phyloP scores from a whole-genome alignment of 2,329 filamentous ascomycete species.

The Nannizziopsis arthrosporioides region DNA sequence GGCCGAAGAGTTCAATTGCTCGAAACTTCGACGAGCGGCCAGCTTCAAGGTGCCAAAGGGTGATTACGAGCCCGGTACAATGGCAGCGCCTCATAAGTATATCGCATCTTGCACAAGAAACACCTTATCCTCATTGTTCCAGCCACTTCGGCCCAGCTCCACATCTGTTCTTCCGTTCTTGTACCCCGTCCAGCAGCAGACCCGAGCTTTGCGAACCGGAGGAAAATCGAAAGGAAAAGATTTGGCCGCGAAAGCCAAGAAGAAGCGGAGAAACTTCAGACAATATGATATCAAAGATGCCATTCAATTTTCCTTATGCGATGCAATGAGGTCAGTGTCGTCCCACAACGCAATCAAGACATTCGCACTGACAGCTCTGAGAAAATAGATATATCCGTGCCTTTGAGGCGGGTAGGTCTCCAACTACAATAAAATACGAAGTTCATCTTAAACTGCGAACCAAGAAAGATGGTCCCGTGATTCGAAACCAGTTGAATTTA shows the following conservation, averaged over 20 bases:
- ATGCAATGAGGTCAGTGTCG: constrained; percentile 64
- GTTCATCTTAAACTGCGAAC: constrained; percentile 72
- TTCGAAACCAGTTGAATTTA: constrained; percentile 77
- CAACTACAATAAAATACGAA: constrained; percentile 73
- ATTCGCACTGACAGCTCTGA: neutral
- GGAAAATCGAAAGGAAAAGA: constrained; percentile 8
- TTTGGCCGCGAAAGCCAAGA: constrained; percentile 26
- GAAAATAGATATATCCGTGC: constrained; percentile 68
- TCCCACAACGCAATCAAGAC: constrained; percentile 5
- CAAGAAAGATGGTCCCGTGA: constrained; percentile 69
- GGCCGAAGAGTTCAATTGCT: neutral
- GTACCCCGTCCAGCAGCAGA: constrained; percentile 16
- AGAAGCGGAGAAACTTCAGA: constrained; percentile 52
- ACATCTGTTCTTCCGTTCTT: constrained; percentile 12
- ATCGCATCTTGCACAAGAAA: constrained; percentile 14
- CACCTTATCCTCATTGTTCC: constrained; percentile 10
- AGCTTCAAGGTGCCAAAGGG: neutral
- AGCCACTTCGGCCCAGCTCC: constrained; percentile 11
- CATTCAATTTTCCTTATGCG: constrained; percentile 68
- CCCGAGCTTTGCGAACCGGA: constrained; percentile 9
- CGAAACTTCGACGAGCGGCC: neutral
- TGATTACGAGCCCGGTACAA: neutral
- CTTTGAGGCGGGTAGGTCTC: constrained; percentile 73
- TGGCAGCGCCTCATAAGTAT: constrained; percentile 15
- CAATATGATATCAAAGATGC: constrained; percentile 51